These are phyloP conservation scores for Chimonanthus salicifolius DNA, from an alignment of 164 flowering plant genomes.

Conservation along the genomic window DNA sequence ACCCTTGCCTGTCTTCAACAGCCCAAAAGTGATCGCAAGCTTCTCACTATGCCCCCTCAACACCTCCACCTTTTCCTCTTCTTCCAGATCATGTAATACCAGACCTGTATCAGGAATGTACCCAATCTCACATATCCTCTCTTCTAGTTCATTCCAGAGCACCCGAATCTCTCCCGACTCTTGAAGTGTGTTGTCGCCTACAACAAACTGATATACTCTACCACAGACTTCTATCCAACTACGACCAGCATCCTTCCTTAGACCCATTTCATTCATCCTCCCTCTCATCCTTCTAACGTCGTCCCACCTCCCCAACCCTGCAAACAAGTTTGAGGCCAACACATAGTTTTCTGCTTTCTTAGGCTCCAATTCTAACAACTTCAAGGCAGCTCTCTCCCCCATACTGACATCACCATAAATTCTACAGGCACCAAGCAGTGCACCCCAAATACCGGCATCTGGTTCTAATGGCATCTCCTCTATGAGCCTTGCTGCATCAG, in stretches of 20 bases:
- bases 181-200: slow-evolving; percentile 27
- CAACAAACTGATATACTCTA: slow-evolving; percentile 38
- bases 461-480: slow-evolving; percentile 52
- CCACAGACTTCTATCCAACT: slow-evolving; percentile 69
- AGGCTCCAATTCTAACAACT: slow-evolving; percentile 45
- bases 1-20: slow-evolving; percentile 40
- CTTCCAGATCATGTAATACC: slow-evolving; percentile 54
- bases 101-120: slow-evolving; percentile 41
- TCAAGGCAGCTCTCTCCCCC: slow-evolving; percentile 41
- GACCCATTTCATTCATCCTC: slow-evolving; percentile 48
- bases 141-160: slow-evolving; percentile 41
- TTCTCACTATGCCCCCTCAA: slow-evolving; percentile 61
- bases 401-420: slow-evolving; percentile 31
- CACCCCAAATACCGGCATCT: slow-evolving; percentile 56
- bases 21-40: slow-evolving; percentile 50
- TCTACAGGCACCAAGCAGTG: slow-evolving; percentile 59
- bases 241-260: slow-evolving; percentile 50
- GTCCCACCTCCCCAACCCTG: slow-evolving; percentile 55
- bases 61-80: slow-evolving; percentile 44
- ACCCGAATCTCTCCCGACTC: slow-evolving; percentile 26
- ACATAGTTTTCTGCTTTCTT: slow-evolving; percentile 37
- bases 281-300: slow-evolving; percentile 51
- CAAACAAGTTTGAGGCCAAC: slow-evolving; percentile 51
- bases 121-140: slow-evolving; percentile 39
- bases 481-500: slow-evolving; percentile 39